A percentile compares a stretch with the other conserved stretches of the same genome.
Evolutionary conservation across 2,329 filamentous ascomycete species (phyloP).

Genomic region (Exophiala xenobiotica): DNA sequence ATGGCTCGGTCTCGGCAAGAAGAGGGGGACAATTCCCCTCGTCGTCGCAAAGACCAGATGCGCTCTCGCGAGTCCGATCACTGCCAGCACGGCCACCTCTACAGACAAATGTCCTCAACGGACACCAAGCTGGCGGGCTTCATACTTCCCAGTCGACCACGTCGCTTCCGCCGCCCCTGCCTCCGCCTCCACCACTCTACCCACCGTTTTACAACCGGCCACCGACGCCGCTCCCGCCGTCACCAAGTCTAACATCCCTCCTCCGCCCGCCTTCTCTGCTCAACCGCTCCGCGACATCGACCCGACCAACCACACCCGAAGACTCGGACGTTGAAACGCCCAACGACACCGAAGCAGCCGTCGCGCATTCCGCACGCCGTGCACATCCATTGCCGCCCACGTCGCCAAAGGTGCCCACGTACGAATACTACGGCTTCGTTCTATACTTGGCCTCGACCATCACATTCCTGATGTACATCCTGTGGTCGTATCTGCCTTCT

Average conservation of each 20-base stretch:
- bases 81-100: slow-evolving; percentile 19
- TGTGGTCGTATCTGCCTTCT: slow-evolving; percentile 89
- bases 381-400: slow-evolving; percentile 73
- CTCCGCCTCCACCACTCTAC: slow-evolving; percentile 56
- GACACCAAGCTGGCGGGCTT: slow-evolving; percentile 3
- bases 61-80: slow-evolving; percentile 19
- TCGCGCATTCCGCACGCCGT: slow-evolving; percentile 59
- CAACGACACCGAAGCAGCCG: slow-evolving; percentile 59
- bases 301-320: slow-evolving; percentile 89
- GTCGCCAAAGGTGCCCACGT: slow-evolving; percentile 92
- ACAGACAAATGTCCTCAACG: neutral
- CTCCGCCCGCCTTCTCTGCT: slow-evolving; percentile 64
- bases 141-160: slow-evolving; percentile 26
- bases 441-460: slow-evolving; percentile 87
- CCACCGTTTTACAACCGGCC: slow-evolving; percentile 97
- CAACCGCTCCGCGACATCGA: slow-evolving; percentile 59
- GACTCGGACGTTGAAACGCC: slow-evolving; percentile 78
- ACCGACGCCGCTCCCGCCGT: slow-evolving; percentile 90
- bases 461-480: slow-evolving; percentile 69
- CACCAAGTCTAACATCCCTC: slow-evolving; percentile 86
- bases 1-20: slow-evolving; percentile 4
- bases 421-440: slow-evolving; percentile 99
- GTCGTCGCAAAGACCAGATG: slow-evolving; percentile 11
- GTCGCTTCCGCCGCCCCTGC: slow-evolving; percentile 41
- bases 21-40: slow-evolving; percentile 8